phyloP scores from a whole-genome alignment of 148 eudicot species.

The Chenopodium formosanum region DNA sequence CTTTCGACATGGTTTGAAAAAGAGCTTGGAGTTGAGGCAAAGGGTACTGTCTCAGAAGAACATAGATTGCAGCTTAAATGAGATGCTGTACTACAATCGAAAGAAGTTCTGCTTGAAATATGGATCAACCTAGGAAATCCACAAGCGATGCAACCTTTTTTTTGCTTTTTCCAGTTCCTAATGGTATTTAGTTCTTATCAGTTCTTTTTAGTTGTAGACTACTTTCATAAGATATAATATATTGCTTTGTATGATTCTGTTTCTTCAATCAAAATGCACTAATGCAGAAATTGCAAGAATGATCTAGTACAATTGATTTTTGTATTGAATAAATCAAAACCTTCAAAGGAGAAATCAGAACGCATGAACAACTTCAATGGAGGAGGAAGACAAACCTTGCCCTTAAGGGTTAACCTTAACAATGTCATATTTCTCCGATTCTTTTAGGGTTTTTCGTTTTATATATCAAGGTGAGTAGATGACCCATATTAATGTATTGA shows the following conservation, averaged over 20 bases:
- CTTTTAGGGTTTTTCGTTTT: too few relatives aligned
- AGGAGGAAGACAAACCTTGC: too few relatives aligned
- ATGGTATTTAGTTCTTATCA: slow-evolving; percentile 3
- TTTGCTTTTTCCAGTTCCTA: not conserved
- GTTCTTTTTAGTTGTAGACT: slow-evolving; percentile 19
- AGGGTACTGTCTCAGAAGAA: slow-evolving; percentile 61
- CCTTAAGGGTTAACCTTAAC: too few relatives aligned
- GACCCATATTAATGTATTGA: too few relatives aligned
- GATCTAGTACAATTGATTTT: not conserved
- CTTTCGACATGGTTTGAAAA: slow-evolving; percentile 81
- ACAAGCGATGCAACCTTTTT: slow-evolving; percentile 25
- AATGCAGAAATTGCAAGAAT: not conserved
- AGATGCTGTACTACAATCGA: slow-evolving; percentile 82
- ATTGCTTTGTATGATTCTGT: not conserved
- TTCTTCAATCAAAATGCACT: not conserved
- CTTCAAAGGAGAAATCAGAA: too few relatives aligned
- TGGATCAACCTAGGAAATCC: slow-evolving; percentile 42
- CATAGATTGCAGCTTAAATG: slow-evolving; percentile 73
- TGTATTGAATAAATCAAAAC: too few relatives aligned
- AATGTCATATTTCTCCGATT: too few relatives aligned
- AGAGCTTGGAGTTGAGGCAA: slow-evolving; percentile 71
- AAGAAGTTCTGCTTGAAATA: slow-evolving; percentile 80
- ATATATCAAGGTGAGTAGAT: too few relatives aligned
- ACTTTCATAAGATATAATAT: slow-evolving; percentile 1
- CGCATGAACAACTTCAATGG: too few relatives aligned